Evolutionary conservation across 176 grass and related monocot species (phyloP).

Genomic region (Avena eriantha): DNA sequence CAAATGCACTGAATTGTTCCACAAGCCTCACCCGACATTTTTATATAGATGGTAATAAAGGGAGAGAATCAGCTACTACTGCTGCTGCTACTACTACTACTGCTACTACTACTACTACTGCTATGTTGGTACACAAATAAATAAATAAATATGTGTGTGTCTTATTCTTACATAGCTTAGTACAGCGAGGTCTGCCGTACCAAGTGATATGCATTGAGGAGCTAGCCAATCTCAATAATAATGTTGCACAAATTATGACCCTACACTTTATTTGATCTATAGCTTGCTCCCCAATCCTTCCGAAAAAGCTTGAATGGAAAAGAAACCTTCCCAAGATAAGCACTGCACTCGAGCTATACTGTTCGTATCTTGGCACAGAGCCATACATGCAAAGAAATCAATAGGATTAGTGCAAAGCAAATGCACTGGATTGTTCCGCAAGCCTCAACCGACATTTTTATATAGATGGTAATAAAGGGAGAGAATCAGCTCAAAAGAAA

Average conservation of each 20-base stretch:
- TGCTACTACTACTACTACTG: neutral
- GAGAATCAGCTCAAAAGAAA: too few relatives aligned
- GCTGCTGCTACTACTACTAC: too few relatives aligned
- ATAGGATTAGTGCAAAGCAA: neutral
- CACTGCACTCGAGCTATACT: neutral
- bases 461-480: neutral
- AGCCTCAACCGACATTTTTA: slow-evolving; percentile 23
- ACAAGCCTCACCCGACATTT: slow-evolving; percentile 19
- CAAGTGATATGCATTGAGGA: neutral
- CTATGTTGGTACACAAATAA: neutral
- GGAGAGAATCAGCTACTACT: neutral
- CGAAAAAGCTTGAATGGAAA: neutral
- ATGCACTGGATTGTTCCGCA: neutral
- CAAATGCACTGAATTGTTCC: neutral
- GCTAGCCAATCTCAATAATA: neutral
- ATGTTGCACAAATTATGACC: neutral
- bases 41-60: neutral
- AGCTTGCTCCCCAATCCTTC: neutral
- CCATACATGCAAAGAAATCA: neutral
- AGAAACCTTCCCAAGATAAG: neutral
- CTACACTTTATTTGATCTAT: neutral
- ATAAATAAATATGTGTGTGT: neutral
- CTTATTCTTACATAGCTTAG: neutral
- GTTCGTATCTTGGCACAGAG: neutral
- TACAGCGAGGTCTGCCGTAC: neutral